These are phyloP conservation scores for Aspergillus pseudoglaucus DNA, from an alignment of 2,329 filamentous ascomycete genomes.

Conservation along the genomic window DNA sequence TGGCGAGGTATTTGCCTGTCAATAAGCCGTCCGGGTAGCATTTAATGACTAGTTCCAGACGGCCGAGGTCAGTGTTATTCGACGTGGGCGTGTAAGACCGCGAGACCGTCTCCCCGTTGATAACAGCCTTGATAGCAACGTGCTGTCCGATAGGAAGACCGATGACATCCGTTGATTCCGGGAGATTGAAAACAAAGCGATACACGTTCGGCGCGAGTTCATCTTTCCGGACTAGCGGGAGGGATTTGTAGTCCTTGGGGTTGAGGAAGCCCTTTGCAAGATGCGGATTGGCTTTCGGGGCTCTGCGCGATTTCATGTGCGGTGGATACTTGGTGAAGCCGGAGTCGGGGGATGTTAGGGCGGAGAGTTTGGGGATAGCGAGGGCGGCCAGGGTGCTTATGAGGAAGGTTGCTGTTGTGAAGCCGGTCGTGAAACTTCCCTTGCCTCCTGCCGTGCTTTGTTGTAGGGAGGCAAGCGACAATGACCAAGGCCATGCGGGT, in stretches of 20 bases:
- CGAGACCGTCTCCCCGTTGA: conserved; percentile 42
- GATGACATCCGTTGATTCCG: conserved; percentile 38
- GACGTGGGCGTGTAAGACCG: conserved; percentile 49
- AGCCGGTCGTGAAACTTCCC: conserved; percentile 18
- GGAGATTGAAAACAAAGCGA: conserved; percentile 45
- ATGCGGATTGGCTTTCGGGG: conserved; percentile 34
- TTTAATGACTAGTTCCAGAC: conserved; percentile 30
- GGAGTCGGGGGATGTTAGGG: conserved; percentile 19
- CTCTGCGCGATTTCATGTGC: conserved; percentile 36
- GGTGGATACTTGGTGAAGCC: conserved; percentile 25
- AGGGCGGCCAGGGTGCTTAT: conserved; percentile 7
- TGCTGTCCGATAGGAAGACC: conserved; percentile 55
- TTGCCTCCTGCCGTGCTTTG: conserved; percentile 1
- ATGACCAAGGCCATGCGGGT: neutral
- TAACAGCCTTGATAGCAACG: conserved; percentile 45
- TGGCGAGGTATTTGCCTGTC: conserved; percentile 26
- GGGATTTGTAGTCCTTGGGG: conserved; percentile 41
- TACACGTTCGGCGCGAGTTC: conserved; percentile 27
- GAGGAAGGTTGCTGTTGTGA: conserved; percentile 15
- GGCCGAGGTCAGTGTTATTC: conserved; percentile 27
- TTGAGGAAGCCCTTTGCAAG: conserved; percentile 45
- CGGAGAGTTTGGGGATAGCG: conserved; percentile 9
- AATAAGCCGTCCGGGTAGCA: conserved; percentile 30
- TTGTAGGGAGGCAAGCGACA: conserved; percentile 2
- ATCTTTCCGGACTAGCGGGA: conserved; percentile 37